Evolutionary conservation across 345 rosid species (phyloP).

Genomic region (Triadica sebifera): DNA sequence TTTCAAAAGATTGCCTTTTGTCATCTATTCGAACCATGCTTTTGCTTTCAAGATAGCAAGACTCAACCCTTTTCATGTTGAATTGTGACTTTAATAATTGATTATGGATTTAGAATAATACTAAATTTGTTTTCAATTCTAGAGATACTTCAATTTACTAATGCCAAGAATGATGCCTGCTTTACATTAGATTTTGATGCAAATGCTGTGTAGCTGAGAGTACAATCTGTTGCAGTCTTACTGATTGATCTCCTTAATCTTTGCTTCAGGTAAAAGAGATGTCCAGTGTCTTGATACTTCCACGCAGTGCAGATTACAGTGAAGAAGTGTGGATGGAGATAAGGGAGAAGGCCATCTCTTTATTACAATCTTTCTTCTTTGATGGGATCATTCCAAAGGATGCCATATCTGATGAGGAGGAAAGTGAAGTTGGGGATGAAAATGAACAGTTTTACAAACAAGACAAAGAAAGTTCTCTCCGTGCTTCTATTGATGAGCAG

Average conservation of each 20-base stretch:
- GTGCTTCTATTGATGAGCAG: constrained; percentile 48
- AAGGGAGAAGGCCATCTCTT: constrained; percentile 83
- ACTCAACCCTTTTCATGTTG: not conserved
- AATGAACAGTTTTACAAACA: constrained; percentile 38
- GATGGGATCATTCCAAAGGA: constrained; percentile 72
- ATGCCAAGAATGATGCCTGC: not conserved
- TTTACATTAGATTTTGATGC: not conserved
- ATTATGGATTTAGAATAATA: not conserved
- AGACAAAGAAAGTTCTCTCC: constrained; percentile 45
- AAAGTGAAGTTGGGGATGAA: constrained; percentile 56
- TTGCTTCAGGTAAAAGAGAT: constrained; percentile 84
- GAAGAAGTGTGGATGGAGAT: constrained; percentile 99
- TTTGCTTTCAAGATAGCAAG: not conserved
- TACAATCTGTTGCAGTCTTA: not conserved
- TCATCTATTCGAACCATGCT: not conserved
- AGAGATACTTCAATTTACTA: not conserved
- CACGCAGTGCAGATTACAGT: constrained; percentile 98
- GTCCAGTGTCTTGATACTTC: constrained; percentile 97
- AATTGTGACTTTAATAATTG: not conserved
- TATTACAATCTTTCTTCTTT: constrained; percentile 75
- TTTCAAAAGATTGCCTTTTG: not conserved
- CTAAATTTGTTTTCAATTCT: not conserved
- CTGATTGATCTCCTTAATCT: not conserved
- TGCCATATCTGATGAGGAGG: constrained; percentile 79
- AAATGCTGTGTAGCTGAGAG: not conserved